Evolutionary conservation across 2,329 filamentous ascomycete species (phyloP), one percentile per base, ranked within the genome.

Genomic region (Diplodia seriata): DNA sequence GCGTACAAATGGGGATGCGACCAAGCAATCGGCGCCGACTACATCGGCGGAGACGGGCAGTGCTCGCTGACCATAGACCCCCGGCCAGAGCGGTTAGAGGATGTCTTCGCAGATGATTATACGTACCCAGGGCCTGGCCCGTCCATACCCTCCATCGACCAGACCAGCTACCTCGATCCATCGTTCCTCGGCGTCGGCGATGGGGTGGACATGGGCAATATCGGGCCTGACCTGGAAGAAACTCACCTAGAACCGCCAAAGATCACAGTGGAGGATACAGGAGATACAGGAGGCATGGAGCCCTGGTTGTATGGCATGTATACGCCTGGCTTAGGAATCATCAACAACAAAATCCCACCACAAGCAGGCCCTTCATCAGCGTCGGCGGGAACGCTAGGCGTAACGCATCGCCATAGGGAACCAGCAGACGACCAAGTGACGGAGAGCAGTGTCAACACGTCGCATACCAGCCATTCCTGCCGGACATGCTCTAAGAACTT

Each of bases 391-490:
- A 7, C 55, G 15, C 20, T 59, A 4, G 5, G 11, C 14, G 40
- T 62, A 12, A 26, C 56, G 14, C 20, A 20, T 26, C 53, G 31
- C 3, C 6, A 15, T 5, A n/a, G 31, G 26, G 57, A 62, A 7
- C 57, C 40, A 14, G 26, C 33, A 6, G 59, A 63, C n/a, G 59
- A 63, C 31, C 47, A 36, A 29, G 18, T 31, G 7, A 51, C 59
- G 11, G 59, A 63, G 9, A 63, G 59, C 15, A 63, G 59, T n/a
- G n/a, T 63, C 31, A 63, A 36, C 15, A 63, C 59, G 18, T 63
- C 43, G 15, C 26, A 51, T n/a, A 63, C 59, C 7, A 33, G 59
- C 14, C 31, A 49, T 23, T 36, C 59, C n/a, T n/a, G 47, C n/a
- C 31, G 29, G 36, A 36, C 59, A 18, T 63, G 59, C n/a, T 31